A percentile compares a stretch with the other conserved stretches of the same genome.
Evolutionary conservation across 2,329 filamentous ascomycete species (phyloP).

Genomic region (Hysterium pulicare): DNA sequence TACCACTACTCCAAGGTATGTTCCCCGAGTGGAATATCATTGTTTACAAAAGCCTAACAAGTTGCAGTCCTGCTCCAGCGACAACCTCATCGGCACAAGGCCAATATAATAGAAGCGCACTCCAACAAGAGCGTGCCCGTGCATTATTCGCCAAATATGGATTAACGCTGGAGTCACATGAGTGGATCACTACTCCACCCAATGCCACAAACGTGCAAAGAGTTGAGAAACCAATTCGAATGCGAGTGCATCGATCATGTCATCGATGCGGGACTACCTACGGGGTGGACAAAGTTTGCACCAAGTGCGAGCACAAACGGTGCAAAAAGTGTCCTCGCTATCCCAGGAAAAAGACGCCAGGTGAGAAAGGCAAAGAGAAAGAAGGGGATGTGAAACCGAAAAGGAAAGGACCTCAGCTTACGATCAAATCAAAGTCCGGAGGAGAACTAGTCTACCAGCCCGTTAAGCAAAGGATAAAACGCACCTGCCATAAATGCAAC

Average conservation of each 20-base stretch:
- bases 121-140: constrained; percentile 39
- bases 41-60: background rate
- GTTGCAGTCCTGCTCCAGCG: constrained; percentile 2
- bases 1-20: constrained; percentile 4
- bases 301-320: constrained; percentile 71
- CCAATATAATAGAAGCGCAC: constrained; percentile 18
- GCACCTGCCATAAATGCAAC: constrained; percentile 72
- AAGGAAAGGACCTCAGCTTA: constrained; percentile 50
- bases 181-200: constrained; percentile 29
- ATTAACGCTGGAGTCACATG: constrained; percentile 38
- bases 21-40: background rate
- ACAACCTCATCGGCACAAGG: background rate
- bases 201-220: constrained; percentile 43
- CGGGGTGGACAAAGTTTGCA: constrained; percentile 68
- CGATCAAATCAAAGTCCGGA: constrained; percentile 62
- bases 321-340: constrained; percentile 78
- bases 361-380: constrained; percentile 29
- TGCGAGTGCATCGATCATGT: constrained; percentile 75
- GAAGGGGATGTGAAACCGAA: constrained; percentile 48
- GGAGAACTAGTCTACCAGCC: constrained; percentile 70
- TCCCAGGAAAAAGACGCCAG: constrained; percentile 59
- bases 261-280: constrained; percentile 77
- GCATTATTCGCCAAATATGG: constrained; percentile 44
- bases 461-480: constrained; percentile 68
- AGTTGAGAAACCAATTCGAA: constrained; percentile 71